Percentiles rank a stretch among this genome's conserved stretches.
Evolutionary conservation across 1,139 yeast genomes (phyloP).

Genomic region (Magnusiomyces tetraspermus): DNA sequence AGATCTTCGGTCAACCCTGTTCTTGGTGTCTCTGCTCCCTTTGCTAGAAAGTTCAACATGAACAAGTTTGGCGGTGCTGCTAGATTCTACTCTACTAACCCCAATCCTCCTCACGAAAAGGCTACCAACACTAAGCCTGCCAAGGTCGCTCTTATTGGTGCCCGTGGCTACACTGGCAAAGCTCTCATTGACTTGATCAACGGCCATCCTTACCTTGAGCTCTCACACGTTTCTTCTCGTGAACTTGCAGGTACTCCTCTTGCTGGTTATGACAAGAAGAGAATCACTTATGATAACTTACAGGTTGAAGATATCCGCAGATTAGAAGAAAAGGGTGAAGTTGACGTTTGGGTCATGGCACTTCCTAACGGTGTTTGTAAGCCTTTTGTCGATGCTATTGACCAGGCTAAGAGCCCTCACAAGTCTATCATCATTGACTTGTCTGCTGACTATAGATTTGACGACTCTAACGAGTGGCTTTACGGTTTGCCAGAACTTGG

Average conservation of each 20-base stretch:
- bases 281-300: slow-evolving; percentile 73
- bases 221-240: slow-evolving; percentile 91
- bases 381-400: slow-evolving; percentile 93
- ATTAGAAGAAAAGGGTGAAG: slow-evolving; percentile 65
- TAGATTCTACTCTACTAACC: slow-evolving; percentile 34
- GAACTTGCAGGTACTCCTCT: slow-evolving; percentile 83
- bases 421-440: slow-evolving; percentile 78
- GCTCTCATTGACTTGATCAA: slow-evolving; percentile 81
- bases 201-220: slow-evolving; percentile 75
- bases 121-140: slow-evolving; percentile 55
- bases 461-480: slow-evolving; percentile 75
- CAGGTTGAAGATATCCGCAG: slow-evolving; percentile 76
- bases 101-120: slow-evolving; percentile 60
- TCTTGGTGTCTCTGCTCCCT: slow-evolving; percentile 1
- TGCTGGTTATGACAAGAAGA: slow-evolving; percentile 74
- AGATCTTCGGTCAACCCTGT: neutral
- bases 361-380: slow-evolving; percentile 96
- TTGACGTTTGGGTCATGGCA: slow-evolving; percentile 99
- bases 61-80: neutral
- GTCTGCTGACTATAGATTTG: slow-evolving; percentile 94
- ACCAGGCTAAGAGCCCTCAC: slow-evolving; percentile 41
- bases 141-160: slow-evolving; percentile 90
- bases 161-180: slow-evolving; percentile 96
- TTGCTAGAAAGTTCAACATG: neutral
- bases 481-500: slow-evolving; percentile 80